Evolutionary conservation across 1,139 yeast genomes (phyloP).

Genomic region (Debaryomyces sp.): DNA sequence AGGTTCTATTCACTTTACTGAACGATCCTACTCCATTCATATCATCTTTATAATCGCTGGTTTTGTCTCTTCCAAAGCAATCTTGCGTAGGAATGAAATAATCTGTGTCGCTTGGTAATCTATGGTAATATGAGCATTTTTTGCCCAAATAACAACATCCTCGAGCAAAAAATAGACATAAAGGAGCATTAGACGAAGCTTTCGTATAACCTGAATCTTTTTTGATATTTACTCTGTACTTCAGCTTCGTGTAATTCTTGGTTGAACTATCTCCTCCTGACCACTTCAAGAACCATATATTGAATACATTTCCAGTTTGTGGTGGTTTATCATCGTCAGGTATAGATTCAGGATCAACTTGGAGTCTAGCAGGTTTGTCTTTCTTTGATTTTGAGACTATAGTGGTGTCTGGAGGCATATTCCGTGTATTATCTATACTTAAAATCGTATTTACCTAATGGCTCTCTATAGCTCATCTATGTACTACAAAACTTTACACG

Average conservation of each 20-base stretch:
- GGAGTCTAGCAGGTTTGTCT: conserved; percentile 55
- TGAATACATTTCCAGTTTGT: conserved; percentile 80
- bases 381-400: not conserved
- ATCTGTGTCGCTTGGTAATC: conserved; percentile 61
- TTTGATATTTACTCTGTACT: conserved; percentile 56
- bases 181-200: conserved; percentile 53
- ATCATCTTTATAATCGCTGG: conserved; percentile 82
- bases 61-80: conserved; percentile 92
- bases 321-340: conserved; percentile 69
- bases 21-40: conserved; percentile 96
- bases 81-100: conserved; percentile 66
- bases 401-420: not conserved
- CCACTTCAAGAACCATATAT: conserved; percentile 91
- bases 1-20: conserved; percentile 64
- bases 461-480: not conserved
- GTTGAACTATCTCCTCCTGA: conserved; percentile 64
- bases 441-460: not conserved
- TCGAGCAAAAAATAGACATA: conserved; percentile 85
- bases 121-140: conserved; percentile 74
- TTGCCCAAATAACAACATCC: conserved; percentile 85
- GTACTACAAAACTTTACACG: not conserved
- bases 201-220: conserved; percentile 76
- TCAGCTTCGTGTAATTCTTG: conserved; percentile 33
- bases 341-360: conserved; percentile 67
- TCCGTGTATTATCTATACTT: not conserved